Base-by-base conservation (phyloP, 2,329 filamentous ascomycete species). In the Ophiostoma sp. region DNA sequence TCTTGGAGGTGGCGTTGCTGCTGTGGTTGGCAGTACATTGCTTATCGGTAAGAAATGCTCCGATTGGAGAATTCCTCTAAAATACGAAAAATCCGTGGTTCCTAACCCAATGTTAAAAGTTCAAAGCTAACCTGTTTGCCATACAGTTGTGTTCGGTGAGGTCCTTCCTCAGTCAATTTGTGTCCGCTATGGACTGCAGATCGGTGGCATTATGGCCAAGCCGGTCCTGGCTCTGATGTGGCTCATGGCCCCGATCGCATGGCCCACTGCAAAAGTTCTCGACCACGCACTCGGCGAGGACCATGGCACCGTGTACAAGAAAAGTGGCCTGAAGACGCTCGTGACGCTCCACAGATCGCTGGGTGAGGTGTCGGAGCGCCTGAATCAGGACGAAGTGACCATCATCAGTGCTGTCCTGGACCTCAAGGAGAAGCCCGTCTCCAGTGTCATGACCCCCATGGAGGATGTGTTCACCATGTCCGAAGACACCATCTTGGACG, bases 401-500 rank as follows among this genome's bases (percentile, higher is more conserved):
- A 99, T 99, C 81, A 99, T 99, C 82, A 97, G 93, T 77, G 95
- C 96, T 50, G 96, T 98, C 17, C 85, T 99, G 73, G 96, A 99
- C 80, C 86, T 99, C 77, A 99, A 98, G 84, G 95, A 96, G 77
- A 99, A 99, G 84, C 87, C 95, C 0, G 95, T 99, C 7, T 94
- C 93, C 61, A 92, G 90, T 79, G 97, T 99, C 80, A 99, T 99
- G 96, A 99, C 97, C 0, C 96, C 96, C 0, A 98, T 99, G 93
- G 91, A 93, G 63, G 95, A 99, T 80, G 96, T 98, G 68, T 99
- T 97, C 80, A 95, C 93, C 75, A 93, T 99, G 89, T 94, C 94
- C n/a, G 93, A 95, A 70, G 95, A 99, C 79, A 96, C 95, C 4
- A 87, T 98, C 1, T 84, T 99, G 73, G 94, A 99, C 79, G 95